Conservation (phyloP, 202 grass and related monocot species). For the Carex sylvatica region DNA sequence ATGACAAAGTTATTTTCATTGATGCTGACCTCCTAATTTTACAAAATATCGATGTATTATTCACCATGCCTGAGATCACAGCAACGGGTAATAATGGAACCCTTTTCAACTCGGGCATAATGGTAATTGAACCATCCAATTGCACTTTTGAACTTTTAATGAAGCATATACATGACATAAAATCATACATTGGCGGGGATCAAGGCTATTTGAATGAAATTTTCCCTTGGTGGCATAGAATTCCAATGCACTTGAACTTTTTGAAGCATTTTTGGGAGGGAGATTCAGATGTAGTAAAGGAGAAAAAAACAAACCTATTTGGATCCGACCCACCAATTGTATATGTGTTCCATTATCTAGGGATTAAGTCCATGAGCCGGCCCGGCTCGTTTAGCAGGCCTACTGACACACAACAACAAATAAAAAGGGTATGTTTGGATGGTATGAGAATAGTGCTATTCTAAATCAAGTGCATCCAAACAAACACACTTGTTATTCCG, state of each 20-base stretch:
- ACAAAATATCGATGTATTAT: conserved; percentile 35
- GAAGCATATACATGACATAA: conserved; percentile 40
- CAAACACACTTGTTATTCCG: too few species aligned
- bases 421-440: too few species aligned
- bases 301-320: conserved; percentile 28
- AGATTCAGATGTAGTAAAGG: conserved; percentile 26
- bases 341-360: conserved; percentile 30
- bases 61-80: conserved; percentile 36
- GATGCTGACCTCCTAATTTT: conserved; percentile 41
- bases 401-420: too few species aligned
- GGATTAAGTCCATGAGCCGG: conserved; percentile 37
- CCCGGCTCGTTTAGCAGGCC: too few species aligned
- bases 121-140: conserved; percentile 45
- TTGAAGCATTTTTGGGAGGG: conserved; percentile 43
- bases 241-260: conserved; percentile 38
- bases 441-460: too few species aligned
- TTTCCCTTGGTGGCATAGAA: conserved; percentile 40
- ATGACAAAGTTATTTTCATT: conserved; percentile 49
- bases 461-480: too few species aligned
- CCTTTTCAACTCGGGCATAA: conserved; percentile 37
- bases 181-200: conserved; percentile 44
- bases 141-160: conserved; percentile 38
- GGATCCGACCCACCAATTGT: conserved; percentile 26
- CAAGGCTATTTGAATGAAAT: conserved; percentile 48
- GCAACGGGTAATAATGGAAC: conserved; percentile 37